phyloP scores from a whole-genome alignment of 306 rosid species.

The Vigna mungo region DNA sequence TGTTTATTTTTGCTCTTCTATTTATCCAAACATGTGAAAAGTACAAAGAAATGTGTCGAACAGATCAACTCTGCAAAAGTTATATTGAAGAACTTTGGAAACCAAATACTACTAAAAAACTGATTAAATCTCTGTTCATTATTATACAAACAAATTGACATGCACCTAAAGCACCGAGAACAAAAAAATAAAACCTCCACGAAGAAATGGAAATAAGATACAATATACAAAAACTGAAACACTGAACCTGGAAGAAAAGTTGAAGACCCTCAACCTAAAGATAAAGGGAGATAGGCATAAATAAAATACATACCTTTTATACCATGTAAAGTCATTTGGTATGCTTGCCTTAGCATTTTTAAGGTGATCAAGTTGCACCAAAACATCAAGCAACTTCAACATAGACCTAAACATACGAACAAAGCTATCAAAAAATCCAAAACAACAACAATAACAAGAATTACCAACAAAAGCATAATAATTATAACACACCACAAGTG shows the following conservation, averaged over 20 bases:
- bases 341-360: conserved; percentile 99
- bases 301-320: conserved; percentile 74
- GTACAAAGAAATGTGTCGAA: no score
- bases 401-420: conserved; percentile 75
- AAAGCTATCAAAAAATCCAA: conserved; percentile 36
- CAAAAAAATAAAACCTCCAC: conserved; percentile 15
- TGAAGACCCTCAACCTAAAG: conserved; percentile 35
- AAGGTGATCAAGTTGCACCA: conserved; percentile 99
- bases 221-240: conserved; percentile 33
- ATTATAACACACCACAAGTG: conserved; percentile 80
- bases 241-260: conserved; percentile 24
- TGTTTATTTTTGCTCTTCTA: neutral
- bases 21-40: neutral
- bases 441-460: neutral
- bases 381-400: conserved; percentile 92
- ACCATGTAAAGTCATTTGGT: conserved; percentile 99
- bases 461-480: conserved; percentile 10
- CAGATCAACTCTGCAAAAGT: neutral
- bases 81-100: conserved; percentile 5
- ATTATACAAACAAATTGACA: conserved; percentile 27
- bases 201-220: conserved; percentile 31
- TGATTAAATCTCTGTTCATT: neutral
- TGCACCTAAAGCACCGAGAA: conserved; percentile 15
- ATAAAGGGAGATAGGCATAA: conserved; percentile 24
- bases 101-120: conserved; percentile 10